Conservation (phyloP, 805 yeast genomes). For the Candida coquimbonensis region DNA sequence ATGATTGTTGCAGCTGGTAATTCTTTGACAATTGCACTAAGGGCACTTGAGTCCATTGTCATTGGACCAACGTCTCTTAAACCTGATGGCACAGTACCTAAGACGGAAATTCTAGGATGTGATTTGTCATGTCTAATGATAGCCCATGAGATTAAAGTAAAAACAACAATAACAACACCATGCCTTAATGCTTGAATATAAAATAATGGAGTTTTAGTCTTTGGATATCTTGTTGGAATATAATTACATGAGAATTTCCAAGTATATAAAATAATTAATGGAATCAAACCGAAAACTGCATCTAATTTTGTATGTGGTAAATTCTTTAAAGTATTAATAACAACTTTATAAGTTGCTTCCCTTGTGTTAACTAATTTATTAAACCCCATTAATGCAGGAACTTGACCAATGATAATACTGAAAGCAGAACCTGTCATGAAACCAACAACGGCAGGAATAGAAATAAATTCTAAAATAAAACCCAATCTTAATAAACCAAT, state of each 20-base stretch:
- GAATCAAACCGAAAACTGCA: constrained; percentile 85
- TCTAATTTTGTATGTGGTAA: constrained; percentile 62
- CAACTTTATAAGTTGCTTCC: constrained; percentile 59
- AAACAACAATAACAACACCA: constrained; percentile 73
- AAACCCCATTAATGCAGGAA: constrained; percentile 81
- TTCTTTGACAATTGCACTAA: constrained; percentile 59
- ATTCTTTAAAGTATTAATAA: constrained; percentile 65
- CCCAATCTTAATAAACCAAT: constrained; percentile 81
- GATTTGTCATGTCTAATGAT: constrained; percentile 46
- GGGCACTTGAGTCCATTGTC: constrained; percentile 53
- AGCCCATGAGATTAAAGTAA: constrained; percentile 80
- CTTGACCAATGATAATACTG: constrained; percentile 75
- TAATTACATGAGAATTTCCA: constrained; percentile 62
- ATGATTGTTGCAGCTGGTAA: constrained; percentile 83
- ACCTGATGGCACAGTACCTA: constrained; percentile 81
- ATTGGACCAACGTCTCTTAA: constrained; percentile 70
- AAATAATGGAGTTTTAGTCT: constrained; percentile 46
- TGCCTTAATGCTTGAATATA: constrained; percentile 71
- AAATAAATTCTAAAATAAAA: constrained; percentile 80
- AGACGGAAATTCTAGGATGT: constrained; percentile 40
- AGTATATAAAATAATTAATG: constrained; percentile 59
- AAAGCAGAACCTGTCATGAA: constrained; percentile 95
- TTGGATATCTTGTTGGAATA: constrained; percentile 61
- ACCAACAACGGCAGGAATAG: constrained; percentile 88
- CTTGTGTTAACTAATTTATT: constrained; percentile 62